Percentiles rank a stretch among this genome's conserved stretches.
These are phyloP conservation scores for Trichoderma gracile DNA, from an alignment of 2,329 filamentous ascomycete genomes.

Conservation along the genomic window DNA sequence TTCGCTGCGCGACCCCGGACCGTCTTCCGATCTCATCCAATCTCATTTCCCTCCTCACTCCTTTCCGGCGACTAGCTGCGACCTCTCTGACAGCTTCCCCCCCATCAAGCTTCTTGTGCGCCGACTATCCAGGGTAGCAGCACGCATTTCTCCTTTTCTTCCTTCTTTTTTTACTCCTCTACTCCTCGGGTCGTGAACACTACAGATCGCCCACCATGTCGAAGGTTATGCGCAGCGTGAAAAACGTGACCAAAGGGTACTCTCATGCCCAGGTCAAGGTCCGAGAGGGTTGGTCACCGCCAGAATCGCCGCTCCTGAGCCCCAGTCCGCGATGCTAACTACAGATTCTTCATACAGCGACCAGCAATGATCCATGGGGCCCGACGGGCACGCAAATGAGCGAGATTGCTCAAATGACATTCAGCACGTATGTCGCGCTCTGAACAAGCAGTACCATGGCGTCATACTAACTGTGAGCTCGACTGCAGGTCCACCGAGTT, in stretches of 20 bases:
- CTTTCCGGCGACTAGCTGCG: slow-evolving; percentile 18
- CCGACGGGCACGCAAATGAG: slow-evolving; percentile 98
- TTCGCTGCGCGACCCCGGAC: slow-evolving; percentile 10
- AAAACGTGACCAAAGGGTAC: slow-evolving; percentile 99
- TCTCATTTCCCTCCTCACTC: slow-evolving; percentile 19
- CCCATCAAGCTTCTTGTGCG: slow-evolving; percentile 10
- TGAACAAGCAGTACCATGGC: slow-evolving; percentile 1
- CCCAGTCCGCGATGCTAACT: slow-evolving; percentile 7
- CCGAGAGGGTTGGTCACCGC: slow-evolving; percentile 73
- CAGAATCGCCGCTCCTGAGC: background rate
- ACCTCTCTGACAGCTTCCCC: background rate
- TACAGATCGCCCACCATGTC: slow-evolving; percentile 66
- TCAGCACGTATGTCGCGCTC: slow-evolving; percentile 74
- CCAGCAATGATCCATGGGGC: slow-evolving; percentile 98
- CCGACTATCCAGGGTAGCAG: background rate
- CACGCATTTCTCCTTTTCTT: background rate
- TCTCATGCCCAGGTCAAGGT: slow-evolving; percentile 97
- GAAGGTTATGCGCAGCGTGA: slow-evolving; percentile 94
- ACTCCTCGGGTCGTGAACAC: background rate
- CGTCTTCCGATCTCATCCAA: background rate
- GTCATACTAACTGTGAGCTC: background rate
- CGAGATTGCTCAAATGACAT: slow-evolving; percentile 97
- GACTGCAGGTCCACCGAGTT: slow-evolving; percentile 81
- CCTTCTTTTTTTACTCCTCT: background rate
- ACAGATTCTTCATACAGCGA: slow-evolving; percentile 60